phyloP scores from a whole-genome alignment of 2,329 filamentous ascomycete genomes.

The Pseudonectria foliicola region DNA sequence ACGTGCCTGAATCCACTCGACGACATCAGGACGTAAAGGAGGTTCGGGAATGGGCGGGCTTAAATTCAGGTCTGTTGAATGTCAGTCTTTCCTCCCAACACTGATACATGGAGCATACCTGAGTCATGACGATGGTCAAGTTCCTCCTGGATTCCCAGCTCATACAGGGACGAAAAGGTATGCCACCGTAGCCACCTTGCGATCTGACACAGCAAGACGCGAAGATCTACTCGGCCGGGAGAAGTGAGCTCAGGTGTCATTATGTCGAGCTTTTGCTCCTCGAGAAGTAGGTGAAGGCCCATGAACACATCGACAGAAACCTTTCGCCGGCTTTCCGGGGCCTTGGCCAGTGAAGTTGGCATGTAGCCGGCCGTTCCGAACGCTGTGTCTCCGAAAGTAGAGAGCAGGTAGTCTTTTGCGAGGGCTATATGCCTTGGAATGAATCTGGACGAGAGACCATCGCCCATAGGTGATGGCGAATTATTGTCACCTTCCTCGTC shows the following conservation, averaged over 20 bases:
- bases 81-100: conserved; percentile 4
- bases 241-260: conserved; percentile 38
- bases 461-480: conserved; percentile 19
- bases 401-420: conserved; percentile 59
- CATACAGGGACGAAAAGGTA: conserved; percentile 41
- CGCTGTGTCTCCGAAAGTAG: conserved; percentile 47
- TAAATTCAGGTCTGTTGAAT: conserved; percentile 22
- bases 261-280: conserved; percentile 79
- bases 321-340: conserved; percentile 50
- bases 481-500: conserved; percentile 41
- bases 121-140: conserved; percentile 31
- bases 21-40: conserved; percentile 32
- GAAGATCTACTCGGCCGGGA: conserved; percentile 45
- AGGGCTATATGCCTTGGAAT: conserved; percentile 47
- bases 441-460: conserved; percentile 30
- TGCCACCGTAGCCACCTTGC: conserved; percentile 73
- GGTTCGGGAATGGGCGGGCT: conserved; percentile 29
- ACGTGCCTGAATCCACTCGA: conserved; percentile 46
- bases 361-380: conserved; percentile 53
- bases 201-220: conserved; percentile 73
- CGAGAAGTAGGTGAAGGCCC: conserved; percentile 76
- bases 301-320: conserved; percentile 62
- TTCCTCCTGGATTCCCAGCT: conserved; percentile 46
- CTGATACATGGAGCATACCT: conserved; percentile 24
- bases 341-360: conserved; percentile 50